phyloP scores from a whole-genome alignment of 2,329 filamentous ascomycete genomes.

The Magnaporthiopsis rhizophila region DNA sequence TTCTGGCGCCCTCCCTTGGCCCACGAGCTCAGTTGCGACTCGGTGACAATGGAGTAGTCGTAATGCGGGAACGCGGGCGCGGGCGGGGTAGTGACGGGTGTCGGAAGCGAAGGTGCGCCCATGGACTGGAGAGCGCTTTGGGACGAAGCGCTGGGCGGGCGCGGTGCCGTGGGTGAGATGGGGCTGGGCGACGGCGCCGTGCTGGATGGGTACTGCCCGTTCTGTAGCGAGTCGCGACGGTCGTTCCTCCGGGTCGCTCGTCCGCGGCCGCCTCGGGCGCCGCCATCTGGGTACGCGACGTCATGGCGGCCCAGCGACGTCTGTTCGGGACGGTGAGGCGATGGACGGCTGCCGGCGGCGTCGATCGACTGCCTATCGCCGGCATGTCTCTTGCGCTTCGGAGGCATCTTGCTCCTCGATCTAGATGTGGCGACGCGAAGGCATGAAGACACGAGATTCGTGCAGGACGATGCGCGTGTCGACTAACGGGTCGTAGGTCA shows the following conservation, averaged over 20 bases:
- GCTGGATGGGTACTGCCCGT: slow-evolving; percentile 19
- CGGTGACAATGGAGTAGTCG: slow-evolving; percentile 69
- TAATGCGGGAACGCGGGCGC: slow-evolving; percentile 40
- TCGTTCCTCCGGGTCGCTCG: slow-evolving; percentile 36
- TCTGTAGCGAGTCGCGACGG: slow-evolving; percentile 45
- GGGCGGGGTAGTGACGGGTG: slow-evolving; percentile 19
- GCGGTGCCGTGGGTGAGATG: slow-evolving; percentile 23
- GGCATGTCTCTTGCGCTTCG: slow-evolving; percentile 50
- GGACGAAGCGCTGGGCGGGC: slow-evolving; percentile 31
- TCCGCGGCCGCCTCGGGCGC: slow-evolving; percentile 33
- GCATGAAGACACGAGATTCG: neutral
- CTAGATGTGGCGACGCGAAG: slow-evolving; percentile 2
- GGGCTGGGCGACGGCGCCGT: slow-evolving; percentile 12
- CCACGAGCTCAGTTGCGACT: slow-evolving; percentile 63
- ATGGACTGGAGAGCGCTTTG: slow-evolving; percentile 19
- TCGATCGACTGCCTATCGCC: slow-evolving; percentile 39
- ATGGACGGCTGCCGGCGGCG: slow-evolving; percentile 40
- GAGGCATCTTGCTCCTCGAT: slow-evolving; percentile 36
- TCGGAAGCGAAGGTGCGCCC: slow-evolving; percentile 18
- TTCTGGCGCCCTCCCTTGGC: slow-evolving; percentile 55
- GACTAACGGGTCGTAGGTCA: neutral
- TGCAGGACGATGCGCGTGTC: neutral
- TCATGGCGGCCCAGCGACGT: slow-evolving; percentile 50
- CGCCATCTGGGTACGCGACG: slow-evolving; percentile 36
- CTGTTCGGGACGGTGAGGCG: slow-evolving; percentile 55